Evolutionary conservation across 805 yeast genomes (phyloP), one percentile per base, ranked within the genome.

Genomic region (Metschnikowia similis): DNA sequence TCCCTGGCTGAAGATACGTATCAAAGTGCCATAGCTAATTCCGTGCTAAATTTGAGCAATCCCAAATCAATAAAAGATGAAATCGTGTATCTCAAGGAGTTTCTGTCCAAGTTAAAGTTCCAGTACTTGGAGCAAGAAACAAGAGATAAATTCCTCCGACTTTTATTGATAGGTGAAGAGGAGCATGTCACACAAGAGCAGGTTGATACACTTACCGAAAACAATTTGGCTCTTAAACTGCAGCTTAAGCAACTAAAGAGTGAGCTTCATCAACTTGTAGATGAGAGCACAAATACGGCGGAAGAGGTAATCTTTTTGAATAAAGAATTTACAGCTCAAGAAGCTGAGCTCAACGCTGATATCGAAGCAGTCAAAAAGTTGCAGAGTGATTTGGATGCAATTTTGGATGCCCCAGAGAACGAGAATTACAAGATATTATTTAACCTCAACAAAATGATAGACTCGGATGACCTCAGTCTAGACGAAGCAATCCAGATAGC

Each of bases 91-190:
- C 71, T 71, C 49, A 69, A 71, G 50, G 73, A 73, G 53, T 59
- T 75, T 27, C 78, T 79, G 51, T 75, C 78, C 14, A 76, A 83
- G 50, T 67, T 85, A 38, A 82, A 83, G 57, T 83, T 83, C 53
- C 77, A 83, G 49, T 86, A 82, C 59, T 62, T 84, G 38, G 92
- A 86, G 61, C 87, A 84, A 58, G 90, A 84, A 54, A 77, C 89
- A 4, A 79, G 86, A 53, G 87, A 84, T 55, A 77, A 80, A 62
- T 85, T 86, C 63, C 66, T 86, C 35, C 66, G 86, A 35, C 68
- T 71, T 28, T 66, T 85, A 8, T 67, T 81, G 10, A 43, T 53
- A 16, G 49, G 48, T 70, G 65, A 46, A 66, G 65, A 48, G 56
- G 66, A 58, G 61, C 1, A 57, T 30, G 59, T 71, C 13, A 66